Base-by-base conservation (phyloP, 129 eudicot genomes). In the Tagetes patula region DNA sequence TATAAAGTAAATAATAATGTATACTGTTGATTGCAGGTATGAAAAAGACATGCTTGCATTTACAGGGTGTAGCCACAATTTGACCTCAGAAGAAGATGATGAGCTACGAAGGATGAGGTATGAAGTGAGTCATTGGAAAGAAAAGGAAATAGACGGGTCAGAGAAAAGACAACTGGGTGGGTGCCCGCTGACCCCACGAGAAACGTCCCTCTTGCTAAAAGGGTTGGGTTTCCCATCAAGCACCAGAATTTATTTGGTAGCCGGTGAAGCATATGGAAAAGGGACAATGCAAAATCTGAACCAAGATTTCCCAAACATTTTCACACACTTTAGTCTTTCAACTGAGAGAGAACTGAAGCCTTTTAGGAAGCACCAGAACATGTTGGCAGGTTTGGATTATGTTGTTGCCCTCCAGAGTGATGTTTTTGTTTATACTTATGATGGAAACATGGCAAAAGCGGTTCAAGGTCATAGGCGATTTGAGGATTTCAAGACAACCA, bases 1-100 rank as follows among this genome's bases (percentile, higher is more conserved):
- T 36, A 12, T 12, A 42, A 31, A 5, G n/a, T 31, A 42, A 2
- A 8, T 30, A 5, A 66, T 45, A 7, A 32, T 12, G n/a, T 77
- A 49, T 30, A 14, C 65, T 65, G 31, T 68, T 60, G 43, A 2
- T 67, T 56, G 64, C 79, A 95, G 99, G 84, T 95, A 95, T 73
- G 98, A 94, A 85, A 94, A 94, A 82, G 98, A 94, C 69, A 94
- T 94, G 98, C 96, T 94, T 53, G 97, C 99, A 73, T 95, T 95
- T 77, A 95, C 99, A 4, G 99, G 99, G 20, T 95, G 99, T 77
- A 95, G 97, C 78, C 96, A 90, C 81, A 86, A 84, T 76, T 81
- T 95, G 86, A 95, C 91, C n/a, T 66, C 75, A 14, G 97, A 86
- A 80, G 99, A 95, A 82, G 97, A 86, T 46, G 88, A 90, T 3